A percentile compares a stretch with the other conserved stretches of the same genome.
These are phyloP conservation scores for Corymbia calophylla DNA, from an alignment of 441 rosid genomes.

Conservation along the genomic window DNA sequence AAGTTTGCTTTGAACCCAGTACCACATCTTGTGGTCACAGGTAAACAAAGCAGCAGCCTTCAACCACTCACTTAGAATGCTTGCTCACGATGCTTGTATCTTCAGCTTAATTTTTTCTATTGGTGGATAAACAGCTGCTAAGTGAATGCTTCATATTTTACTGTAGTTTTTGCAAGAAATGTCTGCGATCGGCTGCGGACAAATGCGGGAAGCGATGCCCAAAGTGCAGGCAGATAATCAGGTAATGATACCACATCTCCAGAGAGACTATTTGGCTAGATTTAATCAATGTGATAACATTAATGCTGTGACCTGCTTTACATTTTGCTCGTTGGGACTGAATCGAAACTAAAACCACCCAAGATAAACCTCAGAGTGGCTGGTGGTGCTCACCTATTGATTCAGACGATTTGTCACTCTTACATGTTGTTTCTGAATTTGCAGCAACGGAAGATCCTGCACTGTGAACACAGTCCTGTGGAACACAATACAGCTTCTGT, in stretches of 20 bases:
- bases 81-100: neutral
- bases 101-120: neutral
- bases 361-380: neutral
- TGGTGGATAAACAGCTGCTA: neutral
- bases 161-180: constrained; percentile 85
- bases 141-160: neutral
- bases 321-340: neutral
- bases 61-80: neutral
- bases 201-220: constrained; percentile 95
- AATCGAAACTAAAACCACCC: neutral
- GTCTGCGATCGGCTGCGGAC: constrained; percentile 76
- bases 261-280: neutral
- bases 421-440: neutral
- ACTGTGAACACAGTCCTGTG: constrained; percentile 89
- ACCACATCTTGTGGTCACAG: constrained; percentile 98
- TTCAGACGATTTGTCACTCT: neutral
- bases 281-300: neutral
- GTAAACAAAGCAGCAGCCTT: constrained; percentile 18
- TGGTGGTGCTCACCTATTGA: neutral
- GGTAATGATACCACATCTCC: constrained; percentile 27
- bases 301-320: neutral
- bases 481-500: constrained; percentile 96
- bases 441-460: constrained; percentile 86
- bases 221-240: constrained; percentile 82
- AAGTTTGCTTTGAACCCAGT: constrained; percentile 93